Base-by-base conservation (phyloP, 2,329 filamentous ascomycete genomes). In the Colletotrichum tabaci region DNA sequence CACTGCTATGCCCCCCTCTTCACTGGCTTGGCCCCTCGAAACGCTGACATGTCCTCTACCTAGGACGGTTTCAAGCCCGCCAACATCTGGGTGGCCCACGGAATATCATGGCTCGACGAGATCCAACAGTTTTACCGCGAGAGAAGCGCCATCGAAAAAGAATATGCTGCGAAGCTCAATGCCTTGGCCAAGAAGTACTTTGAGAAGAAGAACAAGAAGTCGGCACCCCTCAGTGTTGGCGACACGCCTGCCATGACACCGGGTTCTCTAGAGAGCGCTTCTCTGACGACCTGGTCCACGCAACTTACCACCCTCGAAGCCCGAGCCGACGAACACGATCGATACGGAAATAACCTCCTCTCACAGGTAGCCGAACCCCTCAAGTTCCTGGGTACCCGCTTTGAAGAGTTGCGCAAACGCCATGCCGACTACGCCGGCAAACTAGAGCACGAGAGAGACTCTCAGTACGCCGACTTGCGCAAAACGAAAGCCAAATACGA, bases 51-150 rank as follows among this genome's bases (percentile, higher is more conserved):
- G 57, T 53, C 60, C 49, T 63, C 23, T 40, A n/a, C n/a, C 30
- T 63, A 98, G 94, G 96, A 99, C 91, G 94, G 93, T 80, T 99
- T 98, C 88, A 98, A 97, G 84, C 91, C 94, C 21, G 95, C 97
- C 80, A 98, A 95, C 84, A 90, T 89, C 77, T 99, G 96, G 96
- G 94, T 97, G 68, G 88, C 91, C 74, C 92, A 94, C 81, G 95
- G 96, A 74, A 97, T 99, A 81, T 87, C 90, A 75, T 99, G 96
- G 96, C 91, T 99, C 71, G 96, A 98, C 78, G 96, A 99, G 78
- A 94, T 99, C 74, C 94, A 99, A 82, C 92, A 94, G 79, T 99
- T 98, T 86, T 99, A 98, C 86, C 94, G 96, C 74, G 96, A 99
- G 83, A 91, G 97, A 69, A 94, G 94, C 79, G 91, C 87, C 46